Conservation (phyloP, 164 flowering plant species). For the Saururus chinensis region DNA sequence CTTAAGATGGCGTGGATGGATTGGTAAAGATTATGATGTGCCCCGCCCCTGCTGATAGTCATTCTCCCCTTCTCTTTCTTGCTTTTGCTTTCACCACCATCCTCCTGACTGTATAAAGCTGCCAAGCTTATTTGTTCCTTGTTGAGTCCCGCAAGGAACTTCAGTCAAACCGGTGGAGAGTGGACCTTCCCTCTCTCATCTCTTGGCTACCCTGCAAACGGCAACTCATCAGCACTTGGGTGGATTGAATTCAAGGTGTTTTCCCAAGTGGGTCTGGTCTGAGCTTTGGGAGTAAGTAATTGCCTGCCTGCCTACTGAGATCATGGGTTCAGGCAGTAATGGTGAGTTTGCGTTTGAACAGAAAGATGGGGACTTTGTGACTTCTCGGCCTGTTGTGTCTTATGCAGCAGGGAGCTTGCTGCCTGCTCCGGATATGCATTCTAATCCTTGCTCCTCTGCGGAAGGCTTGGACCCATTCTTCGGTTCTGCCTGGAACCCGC, state of each 20-base stretch:
- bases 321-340: conserved; percentile 39
- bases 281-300: background rate
- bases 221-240: background rate
- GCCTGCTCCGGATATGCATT: no score
- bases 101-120: conserved; percentile 52
- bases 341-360: conserved; percentile 42
- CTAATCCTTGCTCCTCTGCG: no score
- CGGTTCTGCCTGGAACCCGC: conserved; percentile 59
- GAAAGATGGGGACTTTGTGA: conserved; percentile 21
- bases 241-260: conserved; percentile 2
- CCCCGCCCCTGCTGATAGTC: conserved; percentile 24
- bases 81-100: conserved; percentile 41
- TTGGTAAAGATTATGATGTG: conserved; percentile 43
- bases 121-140: conserved; percentile 69
- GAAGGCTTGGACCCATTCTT: conserved; percentile 36
- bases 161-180: conserved; percentile 44
- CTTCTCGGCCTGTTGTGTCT: conserved; percentile 29
- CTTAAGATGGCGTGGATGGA: conserved; percentile 18
- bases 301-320: conserved; percentile 1
- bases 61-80: no score
- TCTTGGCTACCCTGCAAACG: conserved; percentile 1
- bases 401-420: conserved; percentile 23
- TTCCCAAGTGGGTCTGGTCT: conserved; percentile 2
- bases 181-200: no score
- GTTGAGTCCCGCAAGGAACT: conserved; percentile 69